A percentile compares a stretch with the other conserved stretches of the same genome.
Evolutionary conservation across 768 basidiomycete genomes (phyloP).

Genomic region (Phaeolepiota aurea): DNA sequence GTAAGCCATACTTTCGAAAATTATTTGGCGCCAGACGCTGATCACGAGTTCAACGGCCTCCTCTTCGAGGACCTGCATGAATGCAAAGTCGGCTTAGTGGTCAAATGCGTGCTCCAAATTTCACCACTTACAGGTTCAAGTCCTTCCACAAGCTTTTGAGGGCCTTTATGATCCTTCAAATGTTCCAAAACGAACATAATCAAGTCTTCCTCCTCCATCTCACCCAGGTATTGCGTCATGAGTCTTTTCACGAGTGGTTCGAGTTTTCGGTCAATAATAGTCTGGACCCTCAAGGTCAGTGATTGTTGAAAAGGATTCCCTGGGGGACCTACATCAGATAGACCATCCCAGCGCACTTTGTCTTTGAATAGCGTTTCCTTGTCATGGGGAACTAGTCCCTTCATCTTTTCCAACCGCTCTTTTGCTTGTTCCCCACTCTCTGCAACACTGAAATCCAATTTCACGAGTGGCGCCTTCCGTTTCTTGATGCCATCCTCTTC

Average conservation of each 20-base stretch:
- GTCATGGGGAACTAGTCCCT: constrained; percentile 64
- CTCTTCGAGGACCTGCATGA: constrained; percentile 83
- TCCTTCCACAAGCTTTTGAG: constrained; percentile 81
- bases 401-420: constrained; percentile 75
- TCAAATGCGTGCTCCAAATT: too few species aligned
- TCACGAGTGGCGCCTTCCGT: constrained; percentile 79
- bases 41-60: constrained; percentile 77
- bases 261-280: constrained; percentile 76
- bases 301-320: constrained; percentile 7
- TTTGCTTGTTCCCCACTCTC: constrained; percentile 73
- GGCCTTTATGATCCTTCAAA: constrained; percentile 82
- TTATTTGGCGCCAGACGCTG: constrained; percentile 84
- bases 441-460: constrained; percentile 82
- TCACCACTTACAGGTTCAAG: constrained; percentile 71
- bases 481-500: constrained; percentile 83
- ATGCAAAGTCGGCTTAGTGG: too few species aligned
- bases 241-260: constrained; percentile 76
- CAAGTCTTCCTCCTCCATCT: constrained; percentile 89
- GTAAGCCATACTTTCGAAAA: constrained; percentile 93
- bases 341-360: constrained; percentile 87
- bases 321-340: constrained; percentile 67
- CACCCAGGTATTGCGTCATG: constrained; percentile 85
- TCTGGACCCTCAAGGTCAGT: constrained; percentile 30
- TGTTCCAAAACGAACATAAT: constrained; percentile 93
- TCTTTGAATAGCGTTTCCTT: constrained; percentile 74